These are phyloP conservation scores for Cyberlindnera samutprakarnensis DNA, from an alignment of 805 yeast genomes.

Conservation along the genomic window DNA sequence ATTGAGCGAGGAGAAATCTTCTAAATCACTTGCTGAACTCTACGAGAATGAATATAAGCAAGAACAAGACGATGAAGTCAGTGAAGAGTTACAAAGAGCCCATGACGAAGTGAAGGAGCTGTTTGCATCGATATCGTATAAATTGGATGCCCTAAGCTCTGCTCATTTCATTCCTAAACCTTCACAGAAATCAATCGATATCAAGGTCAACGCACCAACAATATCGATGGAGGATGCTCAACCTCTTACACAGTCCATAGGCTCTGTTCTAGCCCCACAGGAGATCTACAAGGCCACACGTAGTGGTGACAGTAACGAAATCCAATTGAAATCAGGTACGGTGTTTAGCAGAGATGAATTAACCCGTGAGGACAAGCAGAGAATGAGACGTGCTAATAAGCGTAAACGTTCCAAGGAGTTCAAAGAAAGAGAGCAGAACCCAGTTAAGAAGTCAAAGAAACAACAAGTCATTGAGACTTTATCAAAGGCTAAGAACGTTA, in stretches of 20 bases:
- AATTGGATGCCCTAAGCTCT: constrained; percentile 84
- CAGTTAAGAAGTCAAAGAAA: constrained; percentile 43
- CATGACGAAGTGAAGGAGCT: constrained; percentile 73
- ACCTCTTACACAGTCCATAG: constrained; percentile 73
- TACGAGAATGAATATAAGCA: constrained; percentile 80
- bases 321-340: constrained; percentile 67
- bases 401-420: constrained; percentile 61
- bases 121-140: constrained; percentile 54
- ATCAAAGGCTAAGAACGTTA: constrained; percentile 64
- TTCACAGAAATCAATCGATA: constrained; percentile 66
- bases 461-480: constrained; percentile 65
- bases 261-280: constrained; percentile 85
- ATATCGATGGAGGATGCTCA: constrained; percentile 95
- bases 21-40: constrained; percentile 82
- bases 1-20: constrained; percentile 75
- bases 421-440: constrained; percentile 27
- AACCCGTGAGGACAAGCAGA: constrained; percentile 76
- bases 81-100: constrained; percentile 59
- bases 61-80: constrained; percentile 37
- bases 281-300: constrained; percentile 62
- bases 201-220: constrained; percentile 76
- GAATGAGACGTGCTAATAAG: constrained; percentile 81
- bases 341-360: constrained; percentile 77
- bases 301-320: constrained; percentile 48
- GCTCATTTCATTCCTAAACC: constrained; percentile 94